Base-by-base conservation (phyloP, 371 early-diverging fungal species). In the Mortierella sp. region DNA sequence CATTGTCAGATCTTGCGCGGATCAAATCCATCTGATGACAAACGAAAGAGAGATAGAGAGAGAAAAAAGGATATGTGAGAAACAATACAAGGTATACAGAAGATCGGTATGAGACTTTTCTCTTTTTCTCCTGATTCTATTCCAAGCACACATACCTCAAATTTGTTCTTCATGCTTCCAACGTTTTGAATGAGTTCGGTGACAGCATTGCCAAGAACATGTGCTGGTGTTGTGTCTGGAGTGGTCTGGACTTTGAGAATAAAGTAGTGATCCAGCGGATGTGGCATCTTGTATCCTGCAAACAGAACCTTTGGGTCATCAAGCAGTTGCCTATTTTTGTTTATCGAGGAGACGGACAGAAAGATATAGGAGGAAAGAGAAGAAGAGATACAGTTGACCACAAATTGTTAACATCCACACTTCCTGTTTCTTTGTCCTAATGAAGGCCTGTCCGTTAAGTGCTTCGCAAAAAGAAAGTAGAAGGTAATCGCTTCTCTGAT, bases 201-300 rank as follows among this genome's bases (percentile, higher is more conserved):
- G 7, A 96, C 87, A 16, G 96, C 95, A 51, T 90, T 88, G 55
- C 89, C 88, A 37, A 97, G 82, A 19, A 93, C 96, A 50, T 91
- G 89, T 45, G 92, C 87, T 29, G 98, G 98, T 57, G 91, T 90
- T 9, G 94, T 92, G 19, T 94, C 91, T 7, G 92, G 88, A 0
- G 92, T 91, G 7, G 99, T 97, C 80, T 98, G 98, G 12, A 98
- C 89, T 76, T 95, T 96, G 60, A 99, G 83, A 23, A 94, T 80
- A 55, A 97, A 90, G 64, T 90, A 87, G 83, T 97, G 96, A 77
- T 98, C 97, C 11, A 99, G 88, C 37, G 99, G 99, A 82, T 99
- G 99, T 18, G 99, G 99, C 63, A 95, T 86, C 70, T 96, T 95
- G 87, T 99, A 99, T 56, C 98, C 99, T 19, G 97, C 95, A 88